Base-by-base conservation (phyloP, 2,329 filamentous ascomycete genomes). In the Exutisphaerella laricina region DNA sequence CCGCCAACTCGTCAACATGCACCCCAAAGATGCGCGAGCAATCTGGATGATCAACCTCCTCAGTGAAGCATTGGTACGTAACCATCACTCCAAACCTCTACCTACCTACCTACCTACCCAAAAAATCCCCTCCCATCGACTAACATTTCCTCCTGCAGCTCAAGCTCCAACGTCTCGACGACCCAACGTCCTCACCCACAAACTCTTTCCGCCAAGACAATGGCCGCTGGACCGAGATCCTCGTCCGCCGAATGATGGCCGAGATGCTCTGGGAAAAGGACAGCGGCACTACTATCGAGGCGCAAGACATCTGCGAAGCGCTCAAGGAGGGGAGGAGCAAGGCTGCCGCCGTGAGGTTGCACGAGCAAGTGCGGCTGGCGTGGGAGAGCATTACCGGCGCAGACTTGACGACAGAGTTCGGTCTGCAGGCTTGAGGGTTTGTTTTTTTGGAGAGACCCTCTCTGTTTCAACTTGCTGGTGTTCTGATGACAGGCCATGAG, bases 211-310 rank as follows among this genome's bases (percentile, higher is more conserved):
- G 42, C 17, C 20, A 45, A 29, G 46, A 52, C 42, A 46, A 49
- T 39, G 33, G 31, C 21, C 32, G 38, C 23, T 52, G 50, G 50
- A 43, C 44, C 7, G 50, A 52, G 13, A 39, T 52, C 21, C 42
- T 48, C 35, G 37, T 48, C n/a, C 44, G 50, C 25, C 39, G 50
- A 20, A 49, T 49, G 21, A 41, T 52, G 18, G 46, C 43, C 22
- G 46, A 52, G 28, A 41, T 43, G 12, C 33, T 52, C 21, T 52
- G 50, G 50, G n/a, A n/a, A n/a, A n/a, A n/a, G n/a, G 46, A 52
- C 10, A 39, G 44, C 8, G 46, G 36, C 17, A 33, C 22, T 5
- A 33, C 39, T 8, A 39, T 52, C 10, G 45, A 47, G n/a, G 49
- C 49, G 36, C 47, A 50, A 37, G 50, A 52, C 44, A 50, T 47